These are phyloP conservation scores for Ailanthus altissimus DNA, from an alignment of 345 rosid species.

Conservation along the genomic window DNA sequence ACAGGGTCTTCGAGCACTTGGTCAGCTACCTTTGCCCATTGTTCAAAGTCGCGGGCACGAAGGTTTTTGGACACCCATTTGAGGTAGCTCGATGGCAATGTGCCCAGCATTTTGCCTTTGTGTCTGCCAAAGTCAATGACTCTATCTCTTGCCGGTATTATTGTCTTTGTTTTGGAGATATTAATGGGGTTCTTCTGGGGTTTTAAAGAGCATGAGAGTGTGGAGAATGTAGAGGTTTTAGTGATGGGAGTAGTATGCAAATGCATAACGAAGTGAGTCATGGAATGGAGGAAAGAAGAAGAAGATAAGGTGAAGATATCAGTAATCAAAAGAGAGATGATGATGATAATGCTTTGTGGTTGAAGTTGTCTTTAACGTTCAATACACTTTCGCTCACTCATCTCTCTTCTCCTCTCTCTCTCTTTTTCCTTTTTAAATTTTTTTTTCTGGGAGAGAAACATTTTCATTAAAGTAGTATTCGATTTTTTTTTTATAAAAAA, in stretches of 20 bases:
- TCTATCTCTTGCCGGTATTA: slow-evolving; percentile 53
- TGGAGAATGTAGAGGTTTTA: slow-evolving; percentile 17
- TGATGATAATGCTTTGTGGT: no score
- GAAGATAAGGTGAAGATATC: no score
- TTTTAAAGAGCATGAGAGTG: slow-evolving; percentile 38
- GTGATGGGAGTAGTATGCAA: slow-evolving; percentile 5
- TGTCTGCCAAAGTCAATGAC: slow-evolving; percentile 74
- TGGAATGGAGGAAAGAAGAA: not conserved
- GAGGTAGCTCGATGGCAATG: slow-evolving; percentile 73
- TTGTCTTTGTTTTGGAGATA: slow-evolving; percentile 14
- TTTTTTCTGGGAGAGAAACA: no score
- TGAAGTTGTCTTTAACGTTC: no score
- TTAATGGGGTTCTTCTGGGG: slow-evolving; percentile 28
- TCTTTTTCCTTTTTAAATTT: no score
- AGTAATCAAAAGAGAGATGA: no score
- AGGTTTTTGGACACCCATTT: slow-evolving; percentile 77
- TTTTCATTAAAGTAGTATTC: no score
- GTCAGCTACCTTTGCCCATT: slow-evolving; percentile 79
- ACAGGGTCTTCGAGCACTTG: slow-evolving; percentile 66
- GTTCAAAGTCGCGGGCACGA: slow-evolving; percentile 55
- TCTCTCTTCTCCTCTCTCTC: no score
- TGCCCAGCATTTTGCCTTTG: slow-evolving; percentile 84
- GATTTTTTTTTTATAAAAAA: no score
- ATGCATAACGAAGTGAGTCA: slow-evolving; percentile 9
- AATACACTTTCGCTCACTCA: no score